Base-by-base conservation (phyloP, 345 rosid species). In the Lumnitzera littorea region DNA sequence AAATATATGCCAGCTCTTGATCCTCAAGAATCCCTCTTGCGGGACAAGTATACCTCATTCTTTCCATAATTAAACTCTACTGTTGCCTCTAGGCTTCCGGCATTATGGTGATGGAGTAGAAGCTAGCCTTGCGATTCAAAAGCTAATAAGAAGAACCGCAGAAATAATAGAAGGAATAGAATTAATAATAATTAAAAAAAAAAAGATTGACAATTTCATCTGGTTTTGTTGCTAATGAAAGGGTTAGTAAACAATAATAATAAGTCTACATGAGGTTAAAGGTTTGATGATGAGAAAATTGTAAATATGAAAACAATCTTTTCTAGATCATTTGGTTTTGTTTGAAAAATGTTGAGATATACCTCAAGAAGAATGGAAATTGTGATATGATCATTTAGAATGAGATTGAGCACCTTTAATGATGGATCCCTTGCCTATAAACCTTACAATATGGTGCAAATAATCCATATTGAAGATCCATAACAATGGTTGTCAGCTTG, bases 21-120 rank as follows among this genome's bases (percentile, higher is more conserved):
- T 51, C 46, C 58, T 8, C 75, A 74, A 14, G 70, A 72, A 14
- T 49, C 56, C 24, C 87, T 86, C 2, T 68, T 56, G 16, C 57
- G 78, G 25, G 64, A 80, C 48, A 87, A 89, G 74, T 86, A 24
- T 91, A 84, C 64, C 87, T 85, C 63, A 78, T 87, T 20, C 84
- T 92, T 16, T 90, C 94, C 0, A 31, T 53, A 13, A 81, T 91
- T 13, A 89, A 80, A 74, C 96, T 87, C n/a, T 76, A 70, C 46
- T 67, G 70, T 62, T 80, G 75, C 14, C 49, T 92, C n/a, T 61
- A 79, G n/a, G 88, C 96, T 15, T 70, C 84, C 4, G 96, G 82
- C 48, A 92, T 92, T 96, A 96, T 94, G 2, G 96, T 91, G 51
- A 77, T 89, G 64, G 96, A 17, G 94, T 92, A 17, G 87, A 84